These are phyloP conservation scores for carrot (Daucus carota) DNA, from an alignment of 129 eudicot species.

Conservation along the genomic window DH1_v3.0 NC_030387.2:4910001-4910500, in stretches of 20 bases:
- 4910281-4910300: background rate
- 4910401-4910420: conserved; percentile 92
- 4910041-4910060: background rate
- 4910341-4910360: conserved; percentile 90
- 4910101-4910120: background rate
- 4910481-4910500: conserved; percentile 90
- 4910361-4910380: conserved; percentile 99
- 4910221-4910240: background rate
- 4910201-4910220: background rate
- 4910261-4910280: no score
- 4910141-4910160: background rate
- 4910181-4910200: background rate
- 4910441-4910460: conserved; percentile 98
- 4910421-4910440: conserved; percentile 92
- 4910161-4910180: background rate
- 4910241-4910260: background rate
- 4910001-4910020: conserved; percentile 72
- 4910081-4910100: background rate
- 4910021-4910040: conserved; percentile 25
- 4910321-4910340: conserved; percentile 85
- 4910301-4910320: background rate
- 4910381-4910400: conserved; percentile 86
- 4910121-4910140: background rate
- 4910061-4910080: background rate
- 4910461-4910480: conserved; percentile 91